A percentile compares a stretch with the other conserved stretches of the same genome.
Conservation (phyloP, 78 protist species). For the Chrysochromulina tobinii region DNA sequence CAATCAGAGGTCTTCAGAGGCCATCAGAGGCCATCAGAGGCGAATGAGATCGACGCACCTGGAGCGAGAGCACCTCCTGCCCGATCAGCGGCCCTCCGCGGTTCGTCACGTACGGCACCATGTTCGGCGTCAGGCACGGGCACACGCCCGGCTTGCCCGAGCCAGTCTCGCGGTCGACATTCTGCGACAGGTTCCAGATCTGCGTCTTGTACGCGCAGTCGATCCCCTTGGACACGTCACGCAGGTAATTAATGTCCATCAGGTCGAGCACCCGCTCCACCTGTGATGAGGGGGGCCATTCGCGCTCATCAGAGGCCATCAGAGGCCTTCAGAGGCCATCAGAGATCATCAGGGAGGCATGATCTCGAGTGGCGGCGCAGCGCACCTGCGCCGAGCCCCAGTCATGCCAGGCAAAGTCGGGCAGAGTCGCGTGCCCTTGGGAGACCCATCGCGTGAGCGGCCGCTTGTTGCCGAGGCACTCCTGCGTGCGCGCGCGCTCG, state of each 20-base stretch:
- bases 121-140: slow-evolving; percentile 51
- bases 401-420: slow-evolving; percentile 42
- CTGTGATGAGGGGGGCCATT: background rate
- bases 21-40: no score
- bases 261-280: slow-evolving; percentile 43
- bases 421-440: background rate
- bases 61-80: slow-evolving; percentile 35
- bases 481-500: background rate
- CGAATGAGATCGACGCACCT: background rate
- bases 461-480: slow-evolving; percentile 24
- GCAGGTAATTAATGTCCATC: slow-evolving; percentile 34
- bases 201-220: slow-evolving; percentile 26
- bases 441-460: slow-evolving; percentile 42
- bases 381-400: slow-evolving; percentile 1
- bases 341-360: background rate
- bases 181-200: slow-evolving; percentile 44
- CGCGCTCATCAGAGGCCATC: no score
- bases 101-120: slow-evolving; percentile 43
- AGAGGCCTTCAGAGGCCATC: no score
- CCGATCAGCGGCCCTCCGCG: slow-evolving; percentile 56
- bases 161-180: slow-evolving; percentile 39
- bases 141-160: background rate
- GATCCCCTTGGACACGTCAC: background rate
- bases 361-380: background rate
- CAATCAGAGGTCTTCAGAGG: no score